These are phyloP conservation scores for Hymenoscyphus fraxineus DNA, from an alignment of 2,329 filamentous ascomycete species.

Conservation along the genomic window DNA sequence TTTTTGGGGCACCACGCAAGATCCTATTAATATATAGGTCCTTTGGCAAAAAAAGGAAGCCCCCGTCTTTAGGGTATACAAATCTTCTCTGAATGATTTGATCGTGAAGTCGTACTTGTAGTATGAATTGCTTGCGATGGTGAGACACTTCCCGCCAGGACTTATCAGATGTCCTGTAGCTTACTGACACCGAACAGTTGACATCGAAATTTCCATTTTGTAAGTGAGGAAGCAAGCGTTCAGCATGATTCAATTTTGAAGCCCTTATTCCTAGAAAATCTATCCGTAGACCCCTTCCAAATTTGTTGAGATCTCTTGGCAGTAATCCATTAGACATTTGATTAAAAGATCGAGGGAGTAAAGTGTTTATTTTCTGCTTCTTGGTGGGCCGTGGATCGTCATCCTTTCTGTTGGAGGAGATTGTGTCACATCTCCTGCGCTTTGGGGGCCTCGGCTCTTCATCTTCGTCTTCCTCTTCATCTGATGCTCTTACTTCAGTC, in stretches of 20 bases:
- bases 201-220: constrained; percentile 12
- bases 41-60: constrained; percentile 17
- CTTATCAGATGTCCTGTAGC: constrained; percentile 20
- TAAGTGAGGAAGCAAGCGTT: not conserved
- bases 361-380: not conserved
- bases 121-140: constrained; percentile 11
- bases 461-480: constrained; percentile 28
- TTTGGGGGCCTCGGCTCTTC: constrained; percentile 21
- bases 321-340: not conserved
- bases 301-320: constrained; percentile 12
- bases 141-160: constrained; percentile 10
- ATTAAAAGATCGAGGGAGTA: not conserved
- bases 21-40: constrained; percentile 7
- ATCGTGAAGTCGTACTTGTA: constrained; percentile 9
- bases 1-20: not conserved
- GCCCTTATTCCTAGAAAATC: constrained; percentile 21
- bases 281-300: constrained; percentile 25
- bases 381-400: not conserved
- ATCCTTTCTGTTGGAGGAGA: not conserved
- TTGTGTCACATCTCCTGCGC: constrained; percentile 20
- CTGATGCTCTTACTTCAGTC: not conserved
- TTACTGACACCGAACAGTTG: constrained; percentile 22
- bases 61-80: constrained; percentile 5
- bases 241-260: not conserved
- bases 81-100: constrained; percentile 19